These are phyloP conservation scores for Clarireedia monteithiana DNA, from an alignment of 2,329 filamentous ascomycete genomes.

Conservation along the genomic window DNA sequence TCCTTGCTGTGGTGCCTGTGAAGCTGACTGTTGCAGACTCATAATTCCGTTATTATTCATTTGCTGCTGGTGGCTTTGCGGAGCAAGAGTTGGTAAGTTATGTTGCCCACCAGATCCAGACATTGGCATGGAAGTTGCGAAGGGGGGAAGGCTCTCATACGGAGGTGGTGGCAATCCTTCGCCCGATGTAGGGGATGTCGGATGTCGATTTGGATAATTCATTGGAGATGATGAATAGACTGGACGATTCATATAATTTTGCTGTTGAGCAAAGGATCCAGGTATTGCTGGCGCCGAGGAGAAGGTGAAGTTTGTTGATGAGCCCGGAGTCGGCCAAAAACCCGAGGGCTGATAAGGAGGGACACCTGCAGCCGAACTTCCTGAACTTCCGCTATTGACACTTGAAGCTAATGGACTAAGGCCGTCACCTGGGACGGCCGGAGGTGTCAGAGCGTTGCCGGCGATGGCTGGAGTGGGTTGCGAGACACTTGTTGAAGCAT, in stretches of 20 bases:
- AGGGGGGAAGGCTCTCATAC: conserved; percentile 59
- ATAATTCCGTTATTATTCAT: conserved; percentile 41
- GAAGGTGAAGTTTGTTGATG: conserved; percentile 44
- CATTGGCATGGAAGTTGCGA: conserved; percentile 50
- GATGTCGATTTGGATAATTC: conserved; percentile 43
- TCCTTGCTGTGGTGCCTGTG: conserved; percentile 43
- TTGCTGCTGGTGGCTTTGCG: conserved; percentile 28
- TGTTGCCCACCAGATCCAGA: conserved; percentile 37
- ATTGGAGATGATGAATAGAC: conserved; percentile 52
- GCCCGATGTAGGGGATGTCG: conserved; percentile 50
- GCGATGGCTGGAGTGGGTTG: conserved; percentile 30
- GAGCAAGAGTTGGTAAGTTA: conserved; percentile 32
- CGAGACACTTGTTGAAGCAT: conserved; percentile 33
- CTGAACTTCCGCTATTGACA: conserved; percentile 51
- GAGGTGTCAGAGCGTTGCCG: conserved; percentile 35
- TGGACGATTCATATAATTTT: conserved; percentile 38
- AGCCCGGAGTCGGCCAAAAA: conserved; percentile 48
- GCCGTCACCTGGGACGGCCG: conserved; percentile 46
- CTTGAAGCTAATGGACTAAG: conserved; percentile 54
- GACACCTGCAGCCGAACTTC: conserved; percentile 47
- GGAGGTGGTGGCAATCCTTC: conserved; percentile 59
- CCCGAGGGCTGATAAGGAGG: conserved; percentile 49
- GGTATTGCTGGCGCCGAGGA: conserved; percentile 39
- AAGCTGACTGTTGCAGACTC: conserved; percentile 37
- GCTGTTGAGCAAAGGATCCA: conserved; percentile 27